A percentile compares a stretch with the other conserved stretches of the same genome.
Evolutionary conservation across 768 basidiomycete species (phyloP).

Genomic region (Leccinum obscurum): DNA sequence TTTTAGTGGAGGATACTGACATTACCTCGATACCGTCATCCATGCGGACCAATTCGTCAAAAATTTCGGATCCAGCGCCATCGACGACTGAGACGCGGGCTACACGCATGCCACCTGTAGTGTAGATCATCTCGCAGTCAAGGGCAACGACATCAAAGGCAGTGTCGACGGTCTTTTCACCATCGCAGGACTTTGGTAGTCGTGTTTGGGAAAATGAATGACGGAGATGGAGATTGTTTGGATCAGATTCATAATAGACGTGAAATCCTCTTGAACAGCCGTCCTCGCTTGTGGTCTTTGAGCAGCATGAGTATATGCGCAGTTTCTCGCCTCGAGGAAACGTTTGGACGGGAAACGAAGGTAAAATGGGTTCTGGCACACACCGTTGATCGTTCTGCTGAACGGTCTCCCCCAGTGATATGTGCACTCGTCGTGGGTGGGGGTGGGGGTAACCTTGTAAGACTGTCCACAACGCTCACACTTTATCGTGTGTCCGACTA

Average conservation of each 20-base stretch:
- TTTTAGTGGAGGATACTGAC: slow-evolving; percentile 42
- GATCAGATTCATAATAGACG: slow-evolving; percentile 82
- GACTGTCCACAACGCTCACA: slow-evolving; percentile 81
- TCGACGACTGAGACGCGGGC: slow-evolving; percentile 91
- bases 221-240: slow-evolving; percentile 66
- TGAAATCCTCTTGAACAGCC: slow-evolving; percentile 83
- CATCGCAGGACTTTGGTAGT: slow-evolving; percentile 11
- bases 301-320: slow-evolving; percentile 79
- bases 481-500: slow-evolving; percentile 57
- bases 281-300: slow-evolving; percentile 51
- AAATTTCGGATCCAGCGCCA: slow-evolving; percentile 65
- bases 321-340: slow-evolving; percentile 58
- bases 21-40: slow-evolving; percentile 77
- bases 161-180: slow-evolving; percentile 25
- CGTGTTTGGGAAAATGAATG: slow-evolving; percentile 65
- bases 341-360: background rate
- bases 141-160: slow-evolving; percentile 80
- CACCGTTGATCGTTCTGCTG: slow-evolving; percentile 65
- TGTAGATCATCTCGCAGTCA: slow-evolving; percentile 97
- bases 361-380: slow-evolving; percentile 16
- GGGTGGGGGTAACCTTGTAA: slow-evolving; percentile 63
- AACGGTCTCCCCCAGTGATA: slow-evolving; percentile 83
- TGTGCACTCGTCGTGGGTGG: slow-evolving; percentile 63
- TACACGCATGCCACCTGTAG: slow-evolving; percentile 88
- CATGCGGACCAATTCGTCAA: slow-evolving; percentile 83